These are phyloP conservation scores for Fusarium multiceps DNA, from an alignment of 2,329 filamentous ascomycete genomes.

Conservation along the genomic window DNA sequence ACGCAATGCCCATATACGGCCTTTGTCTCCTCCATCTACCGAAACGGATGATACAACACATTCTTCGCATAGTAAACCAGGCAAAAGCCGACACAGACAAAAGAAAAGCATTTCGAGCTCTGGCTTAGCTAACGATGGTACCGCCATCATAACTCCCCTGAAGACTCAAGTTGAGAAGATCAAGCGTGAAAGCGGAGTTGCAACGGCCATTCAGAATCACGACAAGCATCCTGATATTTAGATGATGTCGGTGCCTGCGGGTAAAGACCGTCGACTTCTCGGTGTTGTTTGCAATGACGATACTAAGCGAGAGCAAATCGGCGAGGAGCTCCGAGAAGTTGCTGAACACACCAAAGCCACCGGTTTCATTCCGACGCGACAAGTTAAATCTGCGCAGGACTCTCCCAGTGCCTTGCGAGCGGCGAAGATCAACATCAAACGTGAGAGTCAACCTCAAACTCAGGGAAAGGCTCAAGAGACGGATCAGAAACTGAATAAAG, in stretches of 20 bases:
- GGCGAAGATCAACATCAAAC: neutral
- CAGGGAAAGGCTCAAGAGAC: neutral
- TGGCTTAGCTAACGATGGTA: neutral
- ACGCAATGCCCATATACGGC: neutral
- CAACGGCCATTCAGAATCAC: neutral
- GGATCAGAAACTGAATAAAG: neutral
- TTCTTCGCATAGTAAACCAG: neutral
- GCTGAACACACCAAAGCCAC: constrained; percentile 17
- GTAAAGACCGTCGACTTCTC: constrained; percentile 22
- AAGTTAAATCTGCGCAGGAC: constrained; percentile 18
- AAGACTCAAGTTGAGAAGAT: constrained; percentile 14
- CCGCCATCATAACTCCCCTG: neutral
- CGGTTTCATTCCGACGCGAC: constrained; percentile 34
- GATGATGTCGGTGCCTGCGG: constrained; percentile 27
- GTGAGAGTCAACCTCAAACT: neutral
- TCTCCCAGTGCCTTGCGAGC: neutral
- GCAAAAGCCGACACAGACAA: neutral
- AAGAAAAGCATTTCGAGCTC: neutral
- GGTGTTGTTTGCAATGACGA: constrained; percentile 2
- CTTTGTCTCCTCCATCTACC: neutral
- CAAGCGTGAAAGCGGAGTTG: constrained; percentile 7
- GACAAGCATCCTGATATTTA: constrained; percentile 24
- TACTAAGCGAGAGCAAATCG: neutral
- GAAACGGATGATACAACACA: neutral
- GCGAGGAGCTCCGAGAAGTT: constrained; percentile 23